Evolutionary conservation across 768 basidiomycete species (phyloP).

Genomic region (Suillus subluteus): DNA sequence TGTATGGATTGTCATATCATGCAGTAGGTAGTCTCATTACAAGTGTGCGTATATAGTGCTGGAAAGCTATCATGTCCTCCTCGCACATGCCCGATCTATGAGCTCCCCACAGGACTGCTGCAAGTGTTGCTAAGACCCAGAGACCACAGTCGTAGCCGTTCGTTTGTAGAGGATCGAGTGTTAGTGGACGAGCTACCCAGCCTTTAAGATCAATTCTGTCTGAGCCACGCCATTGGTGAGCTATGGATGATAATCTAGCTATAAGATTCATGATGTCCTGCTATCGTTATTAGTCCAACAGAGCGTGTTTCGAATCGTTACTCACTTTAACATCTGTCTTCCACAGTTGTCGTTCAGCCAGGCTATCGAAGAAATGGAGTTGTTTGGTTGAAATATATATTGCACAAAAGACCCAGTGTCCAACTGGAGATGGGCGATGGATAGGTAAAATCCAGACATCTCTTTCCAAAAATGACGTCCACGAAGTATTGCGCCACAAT

Average conservation of each 20-base stretch:
- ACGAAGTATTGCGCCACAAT: constrained; percentile 24
- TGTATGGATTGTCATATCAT: not conserved
- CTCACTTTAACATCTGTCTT: not conserved
- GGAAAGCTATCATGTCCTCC: constrained; percentile 15
- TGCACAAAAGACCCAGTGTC: constrained; percentile 40
- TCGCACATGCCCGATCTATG: constrained; percentile 17
- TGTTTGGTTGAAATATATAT: constrained; percentile 4
- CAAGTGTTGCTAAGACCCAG: constrained; percentile 28
- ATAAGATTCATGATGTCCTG: constrained; percentile 10
- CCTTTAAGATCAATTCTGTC: not conserved
- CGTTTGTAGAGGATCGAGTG: constrained; percentile 11
- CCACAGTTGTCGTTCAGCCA: constrained; percentile 4
- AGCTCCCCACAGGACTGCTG: constrained; percentile 20
- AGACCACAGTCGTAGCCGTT: constrained; percentile 28
- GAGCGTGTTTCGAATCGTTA: not conserved
- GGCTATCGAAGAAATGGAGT: constrained; percentile 13
- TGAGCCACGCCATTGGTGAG: not conserved
- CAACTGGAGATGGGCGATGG: constrained; percentile 21
- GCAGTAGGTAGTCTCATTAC: not conserved
- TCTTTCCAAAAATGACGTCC: constrained; percentile 31
- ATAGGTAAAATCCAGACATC: constrained; percentile 40
- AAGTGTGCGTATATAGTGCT: constrained; percentile 10
- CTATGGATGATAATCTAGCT: not conserved
- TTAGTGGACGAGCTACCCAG: not conserved
- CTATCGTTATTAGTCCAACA: not conserved